Base-by-base conservation (phyloP, 768 basidiomycete genomes). In the Phanerochaete carnosa region DNA sequence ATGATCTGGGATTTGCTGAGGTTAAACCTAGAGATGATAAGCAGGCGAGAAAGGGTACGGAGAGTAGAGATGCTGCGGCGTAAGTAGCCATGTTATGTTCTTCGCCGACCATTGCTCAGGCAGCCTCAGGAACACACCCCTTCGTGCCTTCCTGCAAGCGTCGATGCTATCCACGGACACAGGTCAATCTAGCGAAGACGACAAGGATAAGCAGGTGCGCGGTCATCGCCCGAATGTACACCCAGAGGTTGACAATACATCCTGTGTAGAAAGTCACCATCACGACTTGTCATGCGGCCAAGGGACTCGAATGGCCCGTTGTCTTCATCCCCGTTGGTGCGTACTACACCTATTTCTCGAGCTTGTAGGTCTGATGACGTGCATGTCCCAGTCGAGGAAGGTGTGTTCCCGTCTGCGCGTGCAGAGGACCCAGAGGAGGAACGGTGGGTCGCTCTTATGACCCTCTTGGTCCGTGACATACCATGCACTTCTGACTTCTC, bases 291-390 rank as follows among this genome's bases (percentile, higher is more conserved):
- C 94, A 96, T 74, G 84, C 92, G 33, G 92, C 93, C 0, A 96
- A 96, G 71, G 93, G 94, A 0, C 76, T 95, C 8, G 94, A 96
- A 72, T 96, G 93, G 92, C 92, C 94, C 0, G 89, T 94, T 1
- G 92, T 95, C 0, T 87, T 95, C 62, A 76, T 92, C 22, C 89
- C 89, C 25, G 83, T 87, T 15, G 85, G 88, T 88, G 68, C 62
- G 70, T 56, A 2, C 37, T 57, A 8, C 11, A 13, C 22, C 33
- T 11, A 45, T 32, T 19, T 26, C 26, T 4, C 22, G 22, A 13
- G 23, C 30, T 29, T 22, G 16, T 25, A 54, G 39, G 66, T 55
- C 62, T 35, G n/a, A n/a, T 35, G 6, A 46, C 25, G n/a, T 57
- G 45, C 57, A 16, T 37, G n/a, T 30, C 25, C 23, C 59, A 90